A percentile compares a stretch with the other conserved stretches of the same genome.
Evolutionary conservation across 495 filamentous ascomycete genomes (phyloP).

Genomic region (Pyronema domesticum): DNA sequence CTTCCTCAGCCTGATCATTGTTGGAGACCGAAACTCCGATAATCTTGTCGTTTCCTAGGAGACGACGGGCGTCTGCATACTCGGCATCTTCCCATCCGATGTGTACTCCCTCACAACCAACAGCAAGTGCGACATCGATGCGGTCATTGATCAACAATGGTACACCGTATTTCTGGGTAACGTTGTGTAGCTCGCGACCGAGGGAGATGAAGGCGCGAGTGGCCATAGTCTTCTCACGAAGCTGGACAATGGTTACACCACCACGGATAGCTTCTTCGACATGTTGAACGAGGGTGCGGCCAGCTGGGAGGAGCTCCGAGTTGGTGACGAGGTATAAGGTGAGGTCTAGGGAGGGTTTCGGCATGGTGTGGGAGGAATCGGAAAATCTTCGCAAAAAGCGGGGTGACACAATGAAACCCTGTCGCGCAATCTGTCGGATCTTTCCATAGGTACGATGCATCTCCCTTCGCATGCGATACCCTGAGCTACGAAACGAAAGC

Average conservation of each 20-base stretch:
- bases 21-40: conserved; percentile 30
- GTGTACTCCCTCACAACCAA: conserved; percentile 78
- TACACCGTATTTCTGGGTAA: conserved; percentile 49
- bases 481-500: too few relatives aligned
- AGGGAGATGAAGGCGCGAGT: conserved; percentile 53
- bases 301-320: conserved; percentile 56
- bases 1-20: conserved; percentile 12
- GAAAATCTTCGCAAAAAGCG: too few relatives aligned
- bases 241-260: conserved; percentile 77
- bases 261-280: conserved; percentile 63
- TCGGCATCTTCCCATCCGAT: conserved; percentile 88
- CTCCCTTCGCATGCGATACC: too few relatives aligned
- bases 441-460: too few relatives aligned
- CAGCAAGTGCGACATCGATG: conserved; percentile 75
- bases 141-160: conserved; percentile 91
- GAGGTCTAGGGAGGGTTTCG: conserved; percentile 26
- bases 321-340: conserved; percentile 85
- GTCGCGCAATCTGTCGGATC: too few relatives aligned
- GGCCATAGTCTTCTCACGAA: conserved; percentile 71
- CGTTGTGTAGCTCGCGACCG: conserved; percentile 36
- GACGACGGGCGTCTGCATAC: conserved; percentile 43
- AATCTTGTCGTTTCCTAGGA: conserved; percentile 53
- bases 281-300: conserved; percentile 48
- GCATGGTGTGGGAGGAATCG: background rate
- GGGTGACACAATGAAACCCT: too few relatives aligned